Base-by-base conservation (phyloP, 2,329 filamentous ascomycete genomes). In the Penicillium expansum region DNA sequence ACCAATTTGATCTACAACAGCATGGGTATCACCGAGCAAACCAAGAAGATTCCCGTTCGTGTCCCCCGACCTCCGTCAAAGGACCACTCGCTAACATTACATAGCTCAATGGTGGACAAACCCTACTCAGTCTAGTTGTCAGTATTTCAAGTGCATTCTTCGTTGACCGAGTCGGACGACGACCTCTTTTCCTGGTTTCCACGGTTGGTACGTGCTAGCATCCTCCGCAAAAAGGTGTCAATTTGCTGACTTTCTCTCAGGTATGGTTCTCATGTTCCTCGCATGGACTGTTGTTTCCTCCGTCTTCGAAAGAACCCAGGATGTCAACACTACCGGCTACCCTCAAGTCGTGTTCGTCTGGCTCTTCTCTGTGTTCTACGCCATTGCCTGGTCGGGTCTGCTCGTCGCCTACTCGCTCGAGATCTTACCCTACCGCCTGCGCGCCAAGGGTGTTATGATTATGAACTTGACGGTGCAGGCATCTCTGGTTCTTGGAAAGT, bases 1-100 rank as follows among this genome's bases (percentile, higher is more conserved):
- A 84, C 86, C 66, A 82, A 85, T 57, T 77, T 80, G 55, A 80
- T 89, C 61, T 87, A 87, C 72, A 74, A 79, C 39, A 81, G 81
- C 48, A 84, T 85, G 48, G 86, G 85, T 43, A 86, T 88, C 66
- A 82, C 65, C 1, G 74, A 80, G 44, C 77, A 83, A 67, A 80
- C 81, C 66, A 78, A 81, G 71, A 84, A 85, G 73, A 79, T 84
- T 24, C 82, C 75, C 58, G 78, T 80, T 72, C 56, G 77, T 64
- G 14, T 10, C 29, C 16, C 16, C 5, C n/a, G 3, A n/a, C 44
- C 29, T 8, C 13, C 27, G 22, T 30, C 37, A 16, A 22, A 13
- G 32, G 18, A 32, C 37, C 48, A 16, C 68, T 69, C 30, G 63
- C 64, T 50, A 5, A 53, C 37, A 62, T 70, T 60, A 64, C 68